Conservation (phyloP, 768 basidiomycete species). For the Phlebiopsis gigantea region DNA sequence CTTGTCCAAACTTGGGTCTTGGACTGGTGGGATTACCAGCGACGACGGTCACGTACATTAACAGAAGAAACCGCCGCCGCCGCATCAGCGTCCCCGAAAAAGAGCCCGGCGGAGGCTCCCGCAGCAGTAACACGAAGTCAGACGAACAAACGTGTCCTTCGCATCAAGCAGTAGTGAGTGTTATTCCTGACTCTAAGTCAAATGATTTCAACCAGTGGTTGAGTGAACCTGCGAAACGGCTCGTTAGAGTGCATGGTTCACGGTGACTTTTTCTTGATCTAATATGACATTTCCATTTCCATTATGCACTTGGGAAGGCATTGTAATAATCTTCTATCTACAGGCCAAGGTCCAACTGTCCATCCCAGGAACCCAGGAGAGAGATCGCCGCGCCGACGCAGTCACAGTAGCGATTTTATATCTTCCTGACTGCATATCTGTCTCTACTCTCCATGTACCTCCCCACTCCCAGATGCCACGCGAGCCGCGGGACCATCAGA, state of each 20-base stretch:
- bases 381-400: background rate
- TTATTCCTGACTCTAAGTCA: too few species aligned
- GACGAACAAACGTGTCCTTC: too few species aligned
- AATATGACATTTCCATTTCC: constrained; percentile 58
- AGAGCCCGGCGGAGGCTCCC: background rate
- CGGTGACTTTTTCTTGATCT: constrained; percentile 81
- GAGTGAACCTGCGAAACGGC: constrained; percentile 51
- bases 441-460: constrained; percentile 69
- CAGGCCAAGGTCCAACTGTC: background rate
- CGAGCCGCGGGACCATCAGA: constrained; percentile 61
- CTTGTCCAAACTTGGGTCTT: constrained; percentile 70
- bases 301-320: background rate
- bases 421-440: constrained; percentile 24
- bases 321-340: background rate
- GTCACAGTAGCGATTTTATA: background rate
- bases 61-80: background rate
- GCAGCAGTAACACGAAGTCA: background rate
- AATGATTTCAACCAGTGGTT: constrained; percentile 75
- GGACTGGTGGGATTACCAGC: constrained; percentile 54
- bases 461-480: constrained; percentile 73
- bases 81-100: background rate
- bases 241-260: constrained; percentile 37
- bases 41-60: constrained; percentile 14
- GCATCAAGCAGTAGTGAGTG: background rate
- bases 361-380: background rate